Evolutionary conservation across 352 stramenopile species (phyloP).

Genomic region (Globisporangium takayamanum): DNA sequence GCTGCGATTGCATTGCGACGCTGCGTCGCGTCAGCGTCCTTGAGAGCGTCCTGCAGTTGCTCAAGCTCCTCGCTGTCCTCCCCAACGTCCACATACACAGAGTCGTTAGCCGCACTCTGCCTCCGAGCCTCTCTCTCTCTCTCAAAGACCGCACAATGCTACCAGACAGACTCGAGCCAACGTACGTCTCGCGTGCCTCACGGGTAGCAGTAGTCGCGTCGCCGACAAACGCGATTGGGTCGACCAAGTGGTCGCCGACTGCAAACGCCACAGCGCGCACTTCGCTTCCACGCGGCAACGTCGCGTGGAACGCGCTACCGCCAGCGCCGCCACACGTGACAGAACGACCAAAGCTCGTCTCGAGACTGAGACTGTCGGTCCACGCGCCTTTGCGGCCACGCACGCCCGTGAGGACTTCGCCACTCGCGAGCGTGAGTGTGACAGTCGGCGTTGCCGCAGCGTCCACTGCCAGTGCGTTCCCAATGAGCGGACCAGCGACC

Average conservation of each 20-base stretch:
- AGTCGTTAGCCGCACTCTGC: neutral
- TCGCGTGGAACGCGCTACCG: constrained; percentile 45
- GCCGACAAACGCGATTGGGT: constrained; percentile 43
- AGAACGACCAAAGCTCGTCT: constrained; percentile 61
- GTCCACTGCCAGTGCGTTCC: constrained; percentile 35
- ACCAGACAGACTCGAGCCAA: neutral
- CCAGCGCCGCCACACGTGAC: constrained; percentile 53
- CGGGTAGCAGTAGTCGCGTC: constrained; percentile 2
- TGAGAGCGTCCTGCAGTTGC: constrained; percentile 17
- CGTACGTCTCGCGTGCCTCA: constrained; percentile 1
- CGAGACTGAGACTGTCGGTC: constrained; percentile 54
- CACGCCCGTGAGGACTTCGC: constrained; percentile 45
- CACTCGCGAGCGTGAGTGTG: constrained; percentile 28
- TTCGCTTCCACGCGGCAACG: constrained; percentile 23
- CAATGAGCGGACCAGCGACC: constrained; percentile 36
- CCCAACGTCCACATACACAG: neutral
- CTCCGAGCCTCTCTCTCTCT: neutral
- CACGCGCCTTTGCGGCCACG: constrained; percentile 67
- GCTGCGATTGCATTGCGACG: constrained; percentile 25
- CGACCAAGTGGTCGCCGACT: constrained; percentile 59
- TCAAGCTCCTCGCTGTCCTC: constrained; percentile 18
- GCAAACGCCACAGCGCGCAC: constrained; percentile 59
- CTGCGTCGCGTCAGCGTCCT: constrained; percentile 8
- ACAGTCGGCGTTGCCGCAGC: constrained; percentile 24
- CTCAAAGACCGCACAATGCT: neutral